A percentile compares a stretch with the other conserved stretches of the same genome.
phyloP scores from a whole-genome alignment of 129 eudicot species.

The carrot (Daucus carota) region DNA sequence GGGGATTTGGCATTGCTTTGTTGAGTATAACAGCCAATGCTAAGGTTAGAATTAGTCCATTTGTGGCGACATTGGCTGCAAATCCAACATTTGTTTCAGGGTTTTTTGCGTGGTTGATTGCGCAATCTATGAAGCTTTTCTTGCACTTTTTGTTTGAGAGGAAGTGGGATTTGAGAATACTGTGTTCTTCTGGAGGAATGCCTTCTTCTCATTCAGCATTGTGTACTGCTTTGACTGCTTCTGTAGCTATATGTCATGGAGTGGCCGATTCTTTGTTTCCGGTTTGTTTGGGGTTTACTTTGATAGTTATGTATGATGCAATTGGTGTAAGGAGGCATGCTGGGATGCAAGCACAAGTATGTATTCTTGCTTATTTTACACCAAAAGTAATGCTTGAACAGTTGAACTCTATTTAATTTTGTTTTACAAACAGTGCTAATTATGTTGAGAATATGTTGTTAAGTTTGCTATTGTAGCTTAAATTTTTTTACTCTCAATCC shows the following conservation, averaged over 20 bases:
- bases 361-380: neutral
- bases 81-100: conserved; percentile 80
- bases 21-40: conserved; percentile 69
- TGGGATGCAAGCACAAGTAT: conserved; percentile 94
- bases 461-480: neutral
- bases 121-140: conserved; percentile 66
- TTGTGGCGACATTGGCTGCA: conserved; percentile 71
- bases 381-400: neutral
- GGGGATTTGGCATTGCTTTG: conserved; percentile 64
- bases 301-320: conserved; percentile 96
- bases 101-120: conserved; percentile 61
- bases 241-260: conserved; percentile 88
- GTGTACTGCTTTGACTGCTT: conserved; percentile 78
- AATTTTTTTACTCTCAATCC: neutral
- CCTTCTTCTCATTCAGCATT: conserved; percentile 92
- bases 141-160: conserved; percentile 73
- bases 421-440: neutral
- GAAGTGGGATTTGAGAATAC: conserved; percentile 66
- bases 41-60: conserved; percentile 62
- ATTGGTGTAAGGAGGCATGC: conserved; percentile 93
- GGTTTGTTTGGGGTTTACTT: conserved; percentile 74
- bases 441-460: neutral
- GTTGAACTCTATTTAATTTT: neutral
- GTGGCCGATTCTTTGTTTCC: conserved; percentile 92
- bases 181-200: conserved; percentile 92